Evolutionary conservation across 345 rosid species (phyloP), one percentile per base, ranked within the genome.

Genomic region (Populus alba): DNA sequence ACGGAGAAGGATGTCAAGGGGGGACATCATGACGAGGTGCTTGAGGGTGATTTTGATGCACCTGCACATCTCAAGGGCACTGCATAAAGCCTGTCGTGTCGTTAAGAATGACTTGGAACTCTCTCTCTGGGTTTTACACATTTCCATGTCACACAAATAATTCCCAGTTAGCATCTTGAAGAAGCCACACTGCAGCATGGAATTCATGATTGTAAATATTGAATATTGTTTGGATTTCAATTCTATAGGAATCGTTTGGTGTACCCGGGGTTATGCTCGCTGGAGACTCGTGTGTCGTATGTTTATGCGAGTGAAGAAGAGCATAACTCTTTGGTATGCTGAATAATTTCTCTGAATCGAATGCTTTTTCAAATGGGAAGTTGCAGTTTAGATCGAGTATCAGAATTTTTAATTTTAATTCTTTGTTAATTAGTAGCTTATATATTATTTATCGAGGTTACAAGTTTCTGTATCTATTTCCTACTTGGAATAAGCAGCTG

Each of bases 1-100:
- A 71, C 83, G n/a, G 90, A 81, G 38, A 68, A 76, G 69, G 71
- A 77, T 33, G 49, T 7, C 25, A 74, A 81, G 66, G 84, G 75
- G 7, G 66, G 1, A 17, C 41, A 6, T 47, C 81, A 59, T 1
- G 11, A 8, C 8, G 62, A 55, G 62, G 62, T 55, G 27, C 25
- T 55, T 55, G 25, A 55, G 8, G 29, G 7, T 6, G 81, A 59
- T 11, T 37, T 74, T 70, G 71, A 69, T 63, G 62, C 29, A 4
- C 73, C 69, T 35, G 70, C 53, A 27, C 68, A 73, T 49, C 61
- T 78, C 41, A 75, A 66, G 41, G 76, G 75, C 71, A 37, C 33
- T 49, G 79, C 84, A 18, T 82, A 38, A 75, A 4, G 57, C 53
- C 22, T 43, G 18, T 25, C 8, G 62, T 20, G 23, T 55, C 62